Percentiles rank a stretch among this genome's conserved stretches.
phyloP scores from a whole-genome alignment of 495 filamentous ascomycete species.

The Penicillium goetzii region DNA sequence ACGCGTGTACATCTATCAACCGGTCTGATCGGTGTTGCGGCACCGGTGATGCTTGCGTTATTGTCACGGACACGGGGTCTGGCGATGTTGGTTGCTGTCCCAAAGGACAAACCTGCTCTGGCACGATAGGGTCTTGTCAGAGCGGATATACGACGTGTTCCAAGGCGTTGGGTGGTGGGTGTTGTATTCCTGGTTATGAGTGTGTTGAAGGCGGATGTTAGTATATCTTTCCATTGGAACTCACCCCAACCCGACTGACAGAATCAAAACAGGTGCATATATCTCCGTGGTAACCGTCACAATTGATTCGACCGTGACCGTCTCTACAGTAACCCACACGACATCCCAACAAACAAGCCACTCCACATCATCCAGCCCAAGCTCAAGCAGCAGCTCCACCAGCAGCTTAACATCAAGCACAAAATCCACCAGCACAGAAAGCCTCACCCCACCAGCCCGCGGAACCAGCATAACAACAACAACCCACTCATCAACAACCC shows the following conservation, averaged over 20 bases:
- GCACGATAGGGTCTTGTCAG: slow-evolving; percentile 64
- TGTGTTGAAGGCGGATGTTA: slow-evolving; percentile 84
- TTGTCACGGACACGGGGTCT: slow-evolving; percentile 71
- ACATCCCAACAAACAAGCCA: slow-evolving; percentile 36
- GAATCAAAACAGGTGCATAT: slow-evolving; percentile 40
- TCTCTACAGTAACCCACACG: slow-evolving; percentile 46
- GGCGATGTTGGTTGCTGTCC: slow-evolving; percentile 89
- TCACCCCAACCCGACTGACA: too few species aligned
- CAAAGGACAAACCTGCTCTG: slow-evolving; percentile 67
- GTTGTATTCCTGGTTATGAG: slow-evolving; percentile 79
- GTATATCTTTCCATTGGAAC: slow-evolving; percentile 36
- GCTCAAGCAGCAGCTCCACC: not conserved
- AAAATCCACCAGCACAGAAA: slow-evolving; percentile 17
- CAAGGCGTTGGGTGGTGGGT: slow-evolving; percentile 74
- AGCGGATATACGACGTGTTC: slow-evolving; percentile 70
- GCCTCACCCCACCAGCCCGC: slow-evolving; percentile 51
- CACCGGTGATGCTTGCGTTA: slow-evolving; percentile 65
- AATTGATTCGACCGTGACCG: slow-evolving; percentile 45
- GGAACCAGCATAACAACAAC: slow-evolving; percentile 50
- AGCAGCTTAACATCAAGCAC: not conserved
- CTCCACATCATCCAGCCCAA: slow-evolving; percentile 23
- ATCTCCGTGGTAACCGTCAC: slow-evolving; percentile 54
- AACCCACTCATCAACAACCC: slow-evolving; percentile 31
- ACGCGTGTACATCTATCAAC: slow-evolving; percentile 66
- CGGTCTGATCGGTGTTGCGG: slow-evolving; percentile 79